Evolutionary conservation across 2,329 filamentous ascomycete species (phyloP), one percentile per base, ranked within the genome.

Genomic region (Neonectria punicea): DNA sequence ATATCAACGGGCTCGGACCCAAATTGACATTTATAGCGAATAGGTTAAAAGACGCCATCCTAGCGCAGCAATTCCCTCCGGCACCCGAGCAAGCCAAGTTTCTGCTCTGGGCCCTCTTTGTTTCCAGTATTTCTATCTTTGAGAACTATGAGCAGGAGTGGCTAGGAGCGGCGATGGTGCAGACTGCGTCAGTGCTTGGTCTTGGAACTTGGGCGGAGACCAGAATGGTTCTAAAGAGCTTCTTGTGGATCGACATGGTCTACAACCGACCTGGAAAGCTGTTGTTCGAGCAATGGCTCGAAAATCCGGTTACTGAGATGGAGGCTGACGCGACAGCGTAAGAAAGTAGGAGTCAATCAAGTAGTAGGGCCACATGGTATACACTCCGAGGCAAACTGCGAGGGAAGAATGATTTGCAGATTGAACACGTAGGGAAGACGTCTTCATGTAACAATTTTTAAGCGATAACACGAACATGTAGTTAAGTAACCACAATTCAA

Each of bases 1-100:
- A 66, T 16, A 65, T 68, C 14, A 57, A 63, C 7, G 63, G 65
- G 4, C 36, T 71, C 6, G 66, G 67, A 3, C 63, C 53, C 13
- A 56, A 59, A 2, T 32, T 66, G 36, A 36, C 13, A 41, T 44
- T 28, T 14, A 20, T 68, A 5, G 55, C n/a, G 3, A 20, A 39
- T 7, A n/a, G 20, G 1, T 25, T 68, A 4, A 50, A 55, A 7
- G 2, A 7, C 4, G 54, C 64, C 8, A 9, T 67, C n/a, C 13
- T 50, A 14, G 60, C 57, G 3, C 63, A 66, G 34, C 56, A 58
- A 20, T 34, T 47, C 1, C 57, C 66, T 1, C 57, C 49, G 22
- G 18, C 18, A 9, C 51, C 41, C 2, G 57, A 61, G 7, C 20
- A 55, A n/a, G 49, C 56, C 10, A 53, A 13, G 4, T 30, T 68